These are phyloP conservation scores for Cryptosporidium canis DNA, from an alignment of 169 alveolate species.

Conservation along the genomic window DNA sequence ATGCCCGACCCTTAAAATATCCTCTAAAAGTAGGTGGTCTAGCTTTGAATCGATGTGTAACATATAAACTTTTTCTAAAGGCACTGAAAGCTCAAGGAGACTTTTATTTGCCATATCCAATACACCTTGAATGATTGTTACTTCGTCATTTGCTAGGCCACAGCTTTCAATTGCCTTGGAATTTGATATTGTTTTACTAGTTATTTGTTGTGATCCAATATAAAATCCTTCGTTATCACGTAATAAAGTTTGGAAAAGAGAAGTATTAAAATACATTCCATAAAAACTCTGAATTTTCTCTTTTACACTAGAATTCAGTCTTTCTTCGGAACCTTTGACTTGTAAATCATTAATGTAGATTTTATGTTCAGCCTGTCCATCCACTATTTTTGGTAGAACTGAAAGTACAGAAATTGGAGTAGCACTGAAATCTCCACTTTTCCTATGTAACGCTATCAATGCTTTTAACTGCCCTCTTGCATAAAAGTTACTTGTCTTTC, in stretches of 20 bases:
- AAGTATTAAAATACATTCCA: not conserved
- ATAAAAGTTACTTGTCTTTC: slow-evolving; percentile 75
- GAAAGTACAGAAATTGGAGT: slow-evolving; percentile 59
- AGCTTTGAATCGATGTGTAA: slow-evolving; percentile 76
- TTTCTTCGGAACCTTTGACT: not conserved
- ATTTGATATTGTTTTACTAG: not conserved
- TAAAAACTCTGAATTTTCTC: slow-evolving; percentile 3
- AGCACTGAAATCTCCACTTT: slow-evolving; percentile 14
- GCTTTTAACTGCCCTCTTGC: slow-evolving; percentile 72
- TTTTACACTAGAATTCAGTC: not conserved
- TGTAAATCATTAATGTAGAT: not conserved
- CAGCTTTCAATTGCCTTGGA: not conserved
- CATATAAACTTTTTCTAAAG: slow-evolving; percentile 79
- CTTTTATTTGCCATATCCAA: slow-evolving; percentile 81
- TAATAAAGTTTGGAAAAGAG: not conserved
- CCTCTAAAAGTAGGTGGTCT: slow-evolving; percentile 73
- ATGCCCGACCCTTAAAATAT: slow-evolving; percentile 82
- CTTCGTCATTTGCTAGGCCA: slow-evolving; percentile 77
- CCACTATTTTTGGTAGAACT: slow-evolving; percentile 7
- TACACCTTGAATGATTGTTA: slow-evolving; percentile 83
- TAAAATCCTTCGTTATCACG: not conserved
- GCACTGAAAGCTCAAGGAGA: slow-evolving; percentile 80
- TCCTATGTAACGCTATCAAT: slow-evolving; percentile 69
- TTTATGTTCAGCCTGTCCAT: not conserved
- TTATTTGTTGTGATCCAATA: not conserved